A percentile compares a stretch with the other conserved stretches of the same genome.
These are phyloP conservation scores for Neurospora sp. DNA, from an alignment of 495 filamentous ascomycete genomes.

Conservation along the genomic window DNA sequence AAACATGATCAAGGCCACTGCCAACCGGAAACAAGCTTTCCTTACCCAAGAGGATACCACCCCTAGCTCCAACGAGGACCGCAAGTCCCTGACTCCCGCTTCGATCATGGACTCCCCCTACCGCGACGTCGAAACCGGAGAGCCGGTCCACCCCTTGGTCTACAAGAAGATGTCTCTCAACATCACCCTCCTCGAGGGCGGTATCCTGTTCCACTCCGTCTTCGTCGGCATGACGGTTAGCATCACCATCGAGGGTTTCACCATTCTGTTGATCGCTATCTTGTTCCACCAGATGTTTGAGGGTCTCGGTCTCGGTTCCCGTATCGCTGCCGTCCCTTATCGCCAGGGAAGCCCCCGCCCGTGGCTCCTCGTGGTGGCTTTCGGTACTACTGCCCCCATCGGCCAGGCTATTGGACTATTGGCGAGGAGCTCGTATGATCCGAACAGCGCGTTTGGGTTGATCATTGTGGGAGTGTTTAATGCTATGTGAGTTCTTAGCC, in stretches of 20 bases:
- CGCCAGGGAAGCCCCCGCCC: slow-evolving; percentile 40
- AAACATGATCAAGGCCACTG: slow-evolving; percentile 29
- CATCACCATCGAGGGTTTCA: slow-evolving; percentile 53
- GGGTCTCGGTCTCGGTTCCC: slow-evolving; percentile 55
- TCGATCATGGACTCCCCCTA: slow-evolving; percentile 19
- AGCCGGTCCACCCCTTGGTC: slow-evolving; percentile 32
- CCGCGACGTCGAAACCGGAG: slow-evolving; percentile 31
- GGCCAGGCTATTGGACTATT: slow-evolving; percentile 50
- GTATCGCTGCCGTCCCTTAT: slow-evolving; percentile 47
- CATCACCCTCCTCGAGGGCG: slow-evolving; percentile 45
- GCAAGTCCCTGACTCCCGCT: slow-evolving; percentile 11
- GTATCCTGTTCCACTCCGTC: slow-evolving; percentile 51
- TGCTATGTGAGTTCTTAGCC: slow-evolving; percentile 41
- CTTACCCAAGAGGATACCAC: not conserved
- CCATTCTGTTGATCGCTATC: slow-evolving; percentile 58
- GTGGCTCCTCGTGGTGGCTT: slow-evolving; percentile 55
- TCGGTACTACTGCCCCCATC: slow-evolving; percentile 48
- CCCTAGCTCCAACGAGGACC: slow-evolving; percentile 14
- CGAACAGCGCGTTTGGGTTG: slow-evolving; percentile 51
- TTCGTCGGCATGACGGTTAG: slow-evolving; percentile 61
- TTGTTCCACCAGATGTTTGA: slow-evolving; percentile 65
- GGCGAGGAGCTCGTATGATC: slow-evolving; percentile 51
- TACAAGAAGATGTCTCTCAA: slow-evolving; percentile 41
- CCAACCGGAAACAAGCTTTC: not conserved
- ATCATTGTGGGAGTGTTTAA: slow-evolving; percentile 62